A percentile compares a stretch with the other conserved stretches of the same genome.
Conservation (phyloP, 192 early-diverging fungal species). For the Umbelopsis sp. region DNA sequence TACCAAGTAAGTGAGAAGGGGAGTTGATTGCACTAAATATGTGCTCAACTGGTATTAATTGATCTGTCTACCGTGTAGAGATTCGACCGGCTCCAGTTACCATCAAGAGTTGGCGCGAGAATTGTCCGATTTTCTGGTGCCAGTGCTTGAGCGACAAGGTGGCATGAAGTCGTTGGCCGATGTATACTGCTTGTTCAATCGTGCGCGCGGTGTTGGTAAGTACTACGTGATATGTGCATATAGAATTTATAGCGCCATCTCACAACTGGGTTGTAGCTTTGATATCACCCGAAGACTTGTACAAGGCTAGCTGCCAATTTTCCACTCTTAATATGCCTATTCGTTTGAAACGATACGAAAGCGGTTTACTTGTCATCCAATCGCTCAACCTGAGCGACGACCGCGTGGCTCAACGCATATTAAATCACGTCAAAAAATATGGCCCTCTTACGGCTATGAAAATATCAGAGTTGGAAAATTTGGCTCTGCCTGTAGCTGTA, state of each 20-base stretch:
- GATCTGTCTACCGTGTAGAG: constrained; percentile 45
- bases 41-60: background rate
- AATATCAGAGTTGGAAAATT: constrained; percentile 62
- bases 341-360: constrained; percentile 74
- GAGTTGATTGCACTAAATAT: background rate
- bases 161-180: constrained; percentile 86
- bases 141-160: constrained; percentile 63
- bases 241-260: background rate
- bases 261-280: constrained; percentile 52
- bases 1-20: constrained; percentile 62
- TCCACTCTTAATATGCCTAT: constrained; percentile 69
- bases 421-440: constrained; percentile 47
- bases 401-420: constrained; percentile 60
- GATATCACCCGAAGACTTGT: constrained; percentile 93
- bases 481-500: constrained; percentile 62
- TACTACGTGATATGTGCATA: constrained; percentile 1
- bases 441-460: constrained; percentile 71
- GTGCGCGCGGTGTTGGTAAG: constrained; percentile 84
- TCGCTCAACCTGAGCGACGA: constrained; percentile 69
- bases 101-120: constrained; percentile 87
- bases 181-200: constrained; percentile 94
- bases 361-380: constrained; percentile 83
- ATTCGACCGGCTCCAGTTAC: constrained; percentile 85
- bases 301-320: constrained; percentile 75
- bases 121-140: constrained; percentile 80